These are phyloP conservation scores for Eragrostis nindensis DNA, from an alignment of 176 grass and related monocot species.

Conservation along the genomic window DNA sequence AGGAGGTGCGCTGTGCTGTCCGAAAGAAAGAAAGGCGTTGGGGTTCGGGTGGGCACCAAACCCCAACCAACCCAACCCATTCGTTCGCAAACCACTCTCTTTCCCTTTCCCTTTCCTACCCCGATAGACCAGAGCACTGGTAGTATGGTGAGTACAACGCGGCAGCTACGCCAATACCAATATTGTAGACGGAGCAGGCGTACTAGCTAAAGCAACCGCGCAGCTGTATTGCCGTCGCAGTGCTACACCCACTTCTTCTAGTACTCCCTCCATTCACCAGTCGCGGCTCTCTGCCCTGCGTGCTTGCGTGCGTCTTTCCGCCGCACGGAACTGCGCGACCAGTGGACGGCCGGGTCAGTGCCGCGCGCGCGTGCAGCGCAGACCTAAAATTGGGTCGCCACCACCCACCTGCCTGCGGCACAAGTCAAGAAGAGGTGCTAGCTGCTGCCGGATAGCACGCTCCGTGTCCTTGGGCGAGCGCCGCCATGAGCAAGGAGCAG, in stretches of 20 bases:
- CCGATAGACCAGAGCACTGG: neutral
- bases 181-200: neutral
- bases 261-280: too few species aligned
- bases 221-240: neutral
- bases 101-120: neutral
- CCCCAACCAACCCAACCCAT: slow-evolving; percentile 29
- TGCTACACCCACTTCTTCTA: neutral
- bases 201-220: neutral
- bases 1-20: neutral
- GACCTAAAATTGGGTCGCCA: slow-evolving; percentile 34
- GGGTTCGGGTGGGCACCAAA: slow-evolving; percentile 35
- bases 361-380: neutral
- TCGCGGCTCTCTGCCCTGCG: too few species aligned
- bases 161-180: neutral
- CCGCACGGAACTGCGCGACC: slow-evolving; percentile 15
- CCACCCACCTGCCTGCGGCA: too few species aligned
- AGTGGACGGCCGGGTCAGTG: neutral
- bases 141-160: neutral
- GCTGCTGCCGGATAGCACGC: neutral
- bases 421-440: too few species aligned
- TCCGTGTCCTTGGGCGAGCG: neutral
- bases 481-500: slow-evolving; percentile 53
- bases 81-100: slow-evolving; percentile 10
- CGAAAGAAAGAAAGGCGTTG: slow-evolving; percentile 4
- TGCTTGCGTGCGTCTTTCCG: neutral